Evolutionary conservation across 169 alveolate species (phyloP).

Genomic region (Plasmodium sp.): DNA sequence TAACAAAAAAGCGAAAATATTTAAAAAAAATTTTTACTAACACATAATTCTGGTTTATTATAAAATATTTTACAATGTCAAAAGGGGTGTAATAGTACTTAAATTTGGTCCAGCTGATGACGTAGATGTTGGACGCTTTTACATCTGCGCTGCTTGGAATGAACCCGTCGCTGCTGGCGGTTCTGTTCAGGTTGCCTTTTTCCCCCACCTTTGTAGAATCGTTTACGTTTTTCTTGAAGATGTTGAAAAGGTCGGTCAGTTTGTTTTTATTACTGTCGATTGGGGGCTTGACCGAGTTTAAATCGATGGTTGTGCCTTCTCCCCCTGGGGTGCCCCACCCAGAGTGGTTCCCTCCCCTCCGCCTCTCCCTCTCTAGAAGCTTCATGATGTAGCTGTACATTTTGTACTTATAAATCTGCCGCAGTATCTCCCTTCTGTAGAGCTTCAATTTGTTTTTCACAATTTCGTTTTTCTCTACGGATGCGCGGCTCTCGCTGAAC

Average conservation of each 20-base stretch:
- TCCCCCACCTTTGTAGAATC: slow-evolving; percentile 3
- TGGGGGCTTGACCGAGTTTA: neutral
- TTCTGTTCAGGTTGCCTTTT: neutral
- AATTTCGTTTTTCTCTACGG: slow-evolving; percentile 9
- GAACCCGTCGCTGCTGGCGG: neutral
- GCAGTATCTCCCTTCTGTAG: slow-evolving; percentile 35
- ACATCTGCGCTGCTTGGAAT: neutral
- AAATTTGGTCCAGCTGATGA: slow-evolving; percentile 65
- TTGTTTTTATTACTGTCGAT: neutral
- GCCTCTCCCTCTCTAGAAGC: slow-evolving; percentile 27
- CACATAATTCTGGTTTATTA: slow-evolving; percentile 50
- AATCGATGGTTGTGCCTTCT: neutral
- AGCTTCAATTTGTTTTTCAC: slow-evolving; percentile 3
- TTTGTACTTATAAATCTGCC: slow-evolving; percentile 45
- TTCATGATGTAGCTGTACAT: slow-evolving; percentile 28
- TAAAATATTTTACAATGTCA: slow-evolving; percentile 60
- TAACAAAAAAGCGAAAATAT: slow-evolving; percentile 46
- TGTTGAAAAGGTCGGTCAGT: slow-evolving; percentile 27
- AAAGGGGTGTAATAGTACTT: slow-evolving; percentile 60
- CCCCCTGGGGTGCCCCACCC: neutral
- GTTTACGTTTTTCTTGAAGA: slow-evolving; percentile 43
- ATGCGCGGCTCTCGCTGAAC: neutral
- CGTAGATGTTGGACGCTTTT: neutral
- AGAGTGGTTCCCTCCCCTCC: neutral
- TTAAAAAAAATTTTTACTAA: slow-evolving; percentile 51